phyloP scores from a whole-genome alignment of 352 stramenopile species.

The Phytophthora palmivora region DNA sequence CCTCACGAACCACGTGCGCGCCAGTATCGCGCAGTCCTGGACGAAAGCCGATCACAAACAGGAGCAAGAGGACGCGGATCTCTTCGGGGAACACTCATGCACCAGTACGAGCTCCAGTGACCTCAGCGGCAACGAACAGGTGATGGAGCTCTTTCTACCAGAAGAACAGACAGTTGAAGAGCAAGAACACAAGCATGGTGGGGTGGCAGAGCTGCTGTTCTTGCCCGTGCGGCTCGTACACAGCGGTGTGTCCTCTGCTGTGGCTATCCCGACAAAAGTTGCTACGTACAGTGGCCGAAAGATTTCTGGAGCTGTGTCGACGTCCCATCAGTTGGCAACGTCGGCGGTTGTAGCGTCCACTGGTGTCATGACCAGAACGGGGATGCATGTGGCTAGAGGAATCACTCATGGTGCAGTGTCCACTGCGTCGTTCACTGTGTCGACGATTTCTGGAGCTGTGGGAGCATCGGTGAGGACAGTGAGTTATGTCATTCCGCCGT shows the following conservation, averaged over 20 bases:
- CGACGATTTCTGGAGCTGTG: constrained; percentile 57
- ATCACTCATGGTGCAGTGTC: constrained; percentile 60
- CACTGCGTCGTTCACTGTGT: constrained; percentile 63
- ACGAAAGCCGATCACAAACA: constrained; percentile 2
- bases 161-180: constrained; percentile 9
- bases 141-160: constrained; percentile 24
- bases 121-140: constrained; percentile 26
- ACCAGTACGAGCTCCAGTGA: constrained; percentile 28
- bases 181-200: constrained; percentile 22
- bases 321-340: constrained; percentile 65
- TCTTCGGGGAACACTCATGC: constrained; percentile 55
- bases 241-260: constrained; percentile 62
- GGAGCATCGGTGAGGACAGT: constrained; percentile 59
- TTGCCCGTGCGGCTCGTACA: constrained; percentile 67
- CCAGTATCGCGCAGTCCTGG: constrained; percentile 45
- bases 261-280: constrained; percentile 54
- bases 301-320: constrained; percentile 61
- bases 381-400: constrained; percentile 55
- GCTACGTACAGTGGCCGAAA: constrained; percentile 64
- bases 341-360: constrained; percentile 66
- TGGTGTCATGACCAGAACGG: constrained; percentile 55
- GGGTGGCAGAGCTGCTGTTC: constrained; percentile 65
- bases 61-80: constrained; percentile 32
- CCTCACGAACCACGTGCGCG: constrained; percentile 57
- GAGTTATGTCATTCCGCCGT: constrained; percentile 63